Evolutionary conservation across 352 stramenopile species (phyloP).

Genomic region (Globisporangium megalacanthum): DNA sequence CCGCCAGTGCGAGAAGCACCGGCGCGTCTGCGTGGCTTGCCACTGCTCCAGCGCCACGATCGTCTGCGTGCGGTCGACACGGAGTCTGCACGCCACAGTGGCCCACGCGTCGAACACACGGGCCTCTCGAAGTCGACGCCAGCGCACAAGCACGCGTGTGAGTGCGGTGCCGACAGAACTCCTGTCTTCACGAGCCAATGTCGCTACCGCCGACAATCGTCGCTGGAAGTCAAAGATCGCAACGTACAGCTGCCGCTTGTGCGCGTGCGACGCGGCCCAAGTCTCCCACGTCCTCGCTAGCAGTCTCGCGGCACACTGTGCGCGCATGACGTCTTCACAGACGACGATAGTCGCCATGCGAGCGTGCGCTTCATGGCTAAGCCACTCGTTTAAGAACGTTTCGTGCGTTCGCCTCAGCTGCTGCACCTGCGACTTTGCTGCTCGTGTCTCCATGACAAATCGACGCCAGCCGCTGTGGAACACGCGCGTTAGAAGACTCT

Average conservation of each 20-base stretch:
- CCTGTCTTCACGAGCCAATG: not conserved
- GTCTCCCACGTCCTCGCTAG: conserved; percentile 14
- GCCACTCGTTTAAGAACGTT: conserved; percentile 23
- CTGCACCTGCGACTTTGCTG: conserved; percentile 11
- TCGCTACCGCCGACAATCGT: not conserved
- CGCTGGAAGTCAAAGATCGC: not conserved
- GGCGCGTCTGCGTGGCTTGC: conserved; percentile 10
- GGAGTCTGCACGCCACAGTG: not conserved
- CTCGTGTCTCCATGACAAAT: conserved; percentile 11
- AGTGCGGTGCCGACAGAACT: not conserved
- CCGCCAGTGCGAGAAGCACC: conserved; percentile 4
- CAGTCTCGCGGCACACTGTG: conserved; percentile 10
- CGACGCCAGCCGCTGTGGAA: conserved; percentile 21
- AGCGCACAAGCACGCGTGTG: conserved; percentile 19
- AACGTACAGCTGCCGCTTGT: conserved; percentile 5
- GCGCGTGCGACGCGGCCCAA: conserved; percentile 20
- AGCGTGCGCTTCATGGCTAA: conserved; percentile 13
- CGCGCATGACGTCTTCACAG: conserved; percentile 21
- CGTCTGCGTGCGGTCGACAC: conserved; percentile 12
- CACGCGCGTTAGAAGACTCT: conserved; percentile 3
- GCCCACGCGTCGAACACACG: conserved; percentile 18
- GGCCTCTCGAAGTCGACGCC: conserved; percentile 13
- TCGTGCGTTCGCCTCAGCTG: conserved; percentile 19
- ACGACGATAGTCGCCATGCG: conserved; percentile 18
- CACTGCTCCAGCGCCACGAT: conserved; percentile 27